Evolutionary conservation across 2,329 filamentous ascomycete genomes (phyloP), one percentile per base, ranked within the genome.

Genomic region (Ceratocystis eucalypticola): DNA sequence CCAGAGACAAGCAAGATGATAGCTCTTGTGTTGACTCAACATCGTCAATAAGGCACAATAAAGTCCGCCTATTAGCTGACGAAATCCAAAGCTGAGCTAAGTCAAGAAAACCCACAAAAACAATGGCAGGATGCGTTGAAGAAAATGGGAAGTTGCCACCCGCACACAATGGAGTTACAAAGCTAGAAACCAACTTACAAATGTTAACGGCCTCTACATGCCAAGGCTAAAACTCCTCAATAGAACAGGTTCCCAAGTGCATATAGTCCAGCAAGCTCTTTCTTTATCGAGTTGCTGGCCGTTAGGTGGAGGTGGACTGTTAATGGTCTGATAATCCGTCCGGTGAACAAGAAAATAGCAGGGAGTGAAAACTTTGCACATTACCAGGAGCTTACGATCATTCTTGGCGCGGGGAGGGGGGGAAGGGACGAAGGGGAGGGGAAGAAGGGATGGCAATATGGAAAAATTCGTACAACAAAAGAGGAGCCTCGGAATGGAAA

Each of bases 111-210:
- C 28, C 53, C 53, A 57, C 53, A 57, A 57, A 25, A 57, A 57
- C 53, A 57, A 57, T 57, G 53, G 53, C 53, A 57, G 53, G 53
- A 57, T 57, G 53, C 53, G 8, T 57, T 57, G 53, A 57, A 57
- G 53, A 57, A 17, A 57, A 33, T n/a, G 22, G 10, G 22, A 57
- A 30, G 53, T 57, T 57, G 53, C 53, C 53, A 57, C 53, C 48
- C 20, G 37, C 37, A 4, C 12, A 41, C 37, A 41, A 50, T 50
- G 7, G 20, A 25, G 48, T 12, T 50, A 50, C 17, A 50, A 50
- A 50, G 48, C 48, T 25, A 50, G 22, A 25, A 50, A 12, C 20
- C 48, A 20, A 22, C n/a, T 25, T 25, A 4, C 48, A 20, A 50
- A 20, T 10, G n/a, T 15, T 15, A 10, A 12, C 48, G 12, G 48